A percentile compares a stretch with the other conserved stretches of the same genome.
Conservation (phyloP, 345 rosid species). For the Carallia brachiata region DNA sequence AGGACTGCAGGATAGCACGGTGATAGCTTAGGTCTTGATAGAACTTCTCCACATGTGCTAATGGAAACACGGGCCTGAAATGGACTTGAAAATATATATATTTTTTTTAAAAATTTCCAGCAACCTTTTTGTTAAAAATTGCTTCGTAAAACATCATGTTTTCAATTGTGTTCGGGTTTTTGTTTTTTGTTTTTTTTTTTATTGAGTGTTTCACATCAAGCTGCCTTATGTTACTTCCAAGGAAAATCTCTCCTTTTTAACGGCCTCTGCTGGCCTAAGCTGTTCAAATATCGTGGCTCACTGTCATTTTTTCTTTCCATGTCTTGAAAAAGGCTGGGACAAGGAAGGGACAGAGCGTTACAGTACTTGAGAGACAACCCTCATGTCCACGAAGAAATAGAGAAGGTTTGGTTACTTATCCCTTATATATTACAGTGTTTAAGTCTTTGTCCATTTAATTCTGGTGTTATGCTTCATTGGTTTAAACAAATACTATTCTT, state of each 20-base stretch:
- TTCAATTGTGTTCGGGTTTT: too few species aligned
- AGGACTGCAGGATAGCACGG: too few species aligned
- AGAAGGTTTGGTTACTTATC: constrained; percentile 51
- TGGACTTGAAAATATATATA: too few species aligned
- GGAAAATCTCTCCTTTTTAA: not conserved
- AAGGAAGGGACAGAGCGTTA: constrained; percentile 89
- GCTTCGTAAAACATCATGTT: too few species aligned
- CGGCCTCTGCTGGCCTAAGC: not conserved
- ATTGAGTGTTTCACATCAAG: not conserved
- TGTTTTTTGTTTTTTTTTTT: not conserved
- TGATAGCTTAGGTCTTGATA: too few species aligned
- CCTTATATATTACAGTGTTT: not conserved
- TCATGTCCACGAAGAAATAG: constrained; percentile 59
- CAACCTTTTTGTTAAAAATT: too few species aligned
- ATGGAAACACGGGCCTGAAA: too few species aligned
- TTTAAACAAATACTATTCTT: too few species aligned
- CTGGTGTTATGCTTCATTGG: not conserved
- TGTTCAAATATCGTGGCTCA: constrained; percentile 1
- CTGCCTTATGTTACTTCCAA: not conserved
- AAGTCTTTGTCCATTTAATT: not conserved
- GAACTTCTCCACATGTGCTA: too few species aligned
- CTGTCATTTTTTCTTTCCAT: not conserved
- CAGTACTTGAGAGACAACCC: constrained; percentile 80
- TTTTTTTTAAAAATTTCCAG: too few species aligned
- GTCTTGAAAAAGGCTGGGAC: constrained; percentile 64